Evolutionary conservation across 345 rosid genomes (phyloP).

Genomic region (Lepidium sativum): DNA sequence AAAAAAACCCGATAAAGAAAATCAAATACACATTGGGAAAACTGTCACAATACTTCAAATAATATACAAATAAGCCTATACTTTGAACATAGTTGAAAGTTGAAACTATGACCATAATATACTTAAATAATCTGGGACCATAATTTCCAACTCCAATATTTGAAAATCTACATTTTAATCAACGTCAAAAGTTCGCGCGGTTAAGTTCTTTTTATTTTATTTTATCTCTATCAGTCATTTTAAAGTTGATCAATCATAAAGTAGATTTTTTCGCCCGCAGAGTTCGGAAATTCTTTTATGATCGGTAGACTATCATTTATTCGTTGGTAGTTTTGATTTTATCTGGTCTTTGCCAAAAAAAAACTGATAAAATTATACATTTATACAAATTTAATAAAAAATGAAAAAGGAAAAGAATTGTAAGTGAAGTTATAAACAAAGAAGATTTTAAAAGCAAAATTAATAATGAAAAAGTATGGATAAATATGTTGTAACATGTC

Average conservation of each 20-base stretch:
- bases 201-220: too few relatives aligned
- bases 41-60: neutral
- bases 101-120: neutral
- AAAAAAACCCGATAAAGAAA: neutral
- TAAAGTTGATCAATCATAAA: too few relatives aligned
- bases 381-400: too few relatives aligned
- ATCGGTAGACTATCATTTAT: too few relatives aligned
- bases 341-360: too few relatives aligned
- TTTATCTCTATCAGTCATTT: too few relatives aligned
- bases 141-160: neutral
- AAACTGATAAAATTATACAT: too few relatives aligned
- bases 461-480: constrained; percentile 16
- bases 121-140: constrained; percentile 4
- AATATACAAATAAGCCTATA: neutral
- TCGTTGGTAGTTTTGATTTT: too few relatives aligned
- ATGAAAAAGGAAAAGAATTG: too few relatives aligned
- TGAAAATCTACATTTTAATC: neutral
- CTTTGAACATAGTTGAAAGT: neutral
- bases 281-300: too few relatives aligned
- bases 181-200: too few relatives aligned
- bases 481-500: constrained; percentile 38
- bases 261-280: too few relatives aligned
- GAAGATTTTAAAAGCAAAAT: constrained; percentile 4
- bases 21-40: neutral
- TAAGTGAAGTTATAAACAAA: neutral